Evolutionary conservation across 208 protist species (phyloP).

Genomic region (Wallacemonas rigidus): DNA sequence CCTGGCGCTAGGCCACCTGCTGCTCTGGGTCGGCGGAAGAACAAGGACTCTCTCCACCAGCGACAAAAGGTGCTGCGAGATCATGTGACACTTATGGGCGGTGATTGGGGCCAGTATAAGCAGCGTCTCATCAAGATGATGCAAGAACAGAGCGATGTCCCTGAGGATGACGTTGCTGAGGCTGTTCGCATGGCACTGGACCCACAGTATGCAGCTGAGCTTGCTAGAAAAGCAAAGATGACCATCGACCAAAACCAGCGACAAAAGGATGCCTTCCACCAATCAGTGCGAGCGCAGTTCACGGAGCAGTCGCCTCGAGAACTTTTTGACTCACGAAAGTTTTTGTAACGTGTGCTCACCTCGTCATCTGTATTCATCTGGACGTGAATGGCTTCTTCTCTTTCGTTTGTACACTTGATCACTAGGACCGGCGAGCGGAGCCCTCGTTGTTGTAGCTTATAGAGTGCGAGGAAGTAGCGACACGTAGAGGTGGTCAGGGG

Average conservation of each 20-base stretch:
- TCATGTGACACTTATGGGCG: slow-evolving; percentile 77
- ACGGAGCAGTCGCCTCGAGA: slow-evolving; percentile 58
- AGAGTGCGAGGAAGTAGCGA: too few species aligned
- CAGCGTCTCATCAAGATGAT: slow-evolving; percentile 70
- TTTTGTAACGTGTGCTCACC: neutral
- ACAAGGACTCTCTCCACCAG: slow-evolving; percentile 27
- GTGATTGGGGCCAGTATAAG: slow-evolving; percentile 87
- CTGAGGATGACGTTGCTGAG: slow-evolving; percentile 85
- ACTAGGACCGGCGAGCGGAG: too few species aligned
- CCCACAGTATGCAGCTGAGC: slow-evolving; percentile 69
- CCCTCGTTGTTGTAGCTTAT: too few species aligned
- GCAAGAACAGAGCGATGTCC: slow-evolving; percentile 68
- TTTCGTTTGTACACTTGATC: too few species aligned
- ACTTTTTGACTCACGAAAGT: slow-evolving; percentile 44
- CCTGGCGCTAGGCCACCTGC: slow-evolving; percentile 75
- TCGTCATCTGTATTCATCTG: too few species aligned
- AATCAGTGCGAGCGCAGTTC: slow-evolving; percentile 43
- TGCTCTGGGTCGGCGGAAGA: slow-evolving; percentile 28
- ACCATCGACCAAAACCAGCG: slow-evolving; percentile 43
- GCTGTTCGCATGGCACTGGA: slow-evolving; percentile 83
- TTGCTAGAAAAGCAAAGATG: slow-evolving; percentile 50
- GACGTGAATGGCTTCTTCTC: too few species aligned
- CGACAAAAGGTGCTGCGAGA: slow-evolving; percentile 43
- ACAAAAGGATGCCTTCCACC: slow-evolving; percentile 59
- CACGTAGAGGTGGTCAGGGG: too few species aligned